Base-by-base conservation (phyloP, 2,329 filamentous ascomycete species). In the Aureobasidium sp. region DNA sequence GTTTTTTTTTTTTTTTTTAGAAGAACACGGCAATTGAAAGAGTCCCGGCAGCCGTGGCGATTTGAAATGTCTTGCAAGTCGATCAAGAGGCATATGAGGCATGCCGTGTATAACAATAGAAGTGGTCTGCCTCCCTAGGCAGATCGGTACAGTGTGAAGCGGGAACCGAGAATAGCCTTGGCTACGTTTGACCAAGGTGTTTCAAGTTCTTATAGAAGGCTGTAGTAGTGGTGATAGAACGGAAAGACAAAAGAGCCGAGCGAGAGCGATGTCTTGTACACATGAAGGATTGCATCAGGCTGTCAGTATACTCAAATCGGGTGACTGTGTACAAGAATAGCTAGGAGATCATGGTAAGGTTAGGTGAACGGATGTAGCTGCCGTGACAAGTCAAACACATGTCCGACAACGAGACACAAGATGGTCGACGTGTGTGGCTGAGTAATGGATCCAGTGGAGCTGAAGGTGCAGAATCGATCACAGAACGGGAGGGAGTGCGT, bases 301-400 rank as follows among this genome's bases (percentile, higher is more conserved):
- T 32, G 42, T 42, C 21, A 36, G 21, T n/a, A 13, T 41, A 42
- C 55, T 41, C 36, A 34, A 36, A 41, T 41, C n/a, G 30, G 21
- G 4, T 49, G 32, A 59, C 54, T 10, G 21, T 11, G 36, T 21
- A 25, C 36, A 34, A 55, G 44, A 45, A 59, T 32, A 49, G 34
- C 48, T 36, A 21, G 49, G 27, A 49, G 25, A 48, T 25, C 44
- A 30, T 16, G 13, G 16, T 49, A 21, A 25, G 44, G 32, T 49
- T 14, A 27, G 6, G 44, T 25, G 16, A 25, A 41, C 34, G 55
- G 44, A 32, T 59, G 14, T 41, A 49, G 21, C 44, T 49, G 44
- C 55, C 54, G 21, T 37, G 34, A 48, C 55, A 59, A 59, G 55
- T 59, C 55, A 59, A 59, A 59, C 55, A 59, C 42, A 59, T 36